Conservation (phyloP, 805 yeast species). For the Saccharomycopsis fodiens region DNA sequence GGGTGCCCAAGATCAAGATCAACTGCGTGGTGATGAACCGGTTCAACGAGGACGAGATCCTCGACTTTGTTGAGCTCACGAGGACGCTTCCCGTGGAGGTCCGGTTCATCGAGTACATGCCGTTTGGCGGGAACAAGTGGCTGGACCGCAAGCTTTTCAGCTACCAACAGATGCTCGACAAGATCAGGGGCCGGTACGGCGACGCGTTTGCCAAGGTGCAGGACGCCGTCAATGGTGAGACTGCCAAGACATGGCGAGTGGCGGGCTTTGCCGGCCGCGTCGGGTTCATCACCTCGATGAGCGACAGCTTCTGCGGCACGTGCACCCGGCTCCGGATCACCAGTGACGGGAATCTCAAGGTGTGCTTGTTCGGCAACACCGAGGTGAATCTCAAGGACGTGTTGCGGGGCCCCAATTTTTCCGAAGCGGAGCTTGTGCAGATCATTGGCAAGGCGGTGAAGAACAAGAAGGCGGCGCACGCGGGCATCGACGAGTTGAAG, state of each 20-base stretch:
- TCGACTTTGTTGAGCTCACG: constrained; percentile 39
- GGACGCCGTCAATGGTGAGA: constrained; percentile 35
- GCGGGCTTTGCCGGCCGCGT: constrained; percentile 37
- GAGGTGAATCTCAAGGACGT: constrained; percentile 42
- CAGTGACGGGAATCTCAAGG: constrained; percentile 47
- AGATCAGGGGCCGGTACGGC: constrained; percentile 29
- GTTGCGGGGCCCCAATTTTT: constrained; percentile 29
- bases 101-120: constrained; percentile 52
- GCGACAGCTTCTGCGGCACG: constrained; percentile 42
- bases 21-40: constrained; percentile 45
- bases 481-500: constrained; percentile 41
- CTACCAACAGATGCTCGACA: constrained; percentile 35
- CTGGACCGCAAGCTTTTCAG: constrained; percentile 36
- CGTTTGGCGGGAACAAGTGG: constrained; percentile 52
- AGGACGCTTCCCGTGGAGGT: constrained; percentile 35
- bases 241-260: constrained; percentile 40
- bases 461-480: constrained; percentile 42
- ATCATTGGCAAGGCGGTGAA: constrained; percentile 40
- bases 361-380: constrained; percentile 45
- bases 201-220: constrained; percentile 20
- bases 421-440: constrained; percentile 31
- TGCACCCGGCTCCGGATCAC: constrained; percentile 48
- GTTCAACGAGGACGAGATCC: constrained; percentile 43
- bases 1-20: constrained; percentile 39
- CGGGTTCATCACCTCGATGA: constrained; percentile 52